Conservation (phyloP, 208 protist genomes). For the Leishmania aethiopica region DNA sequence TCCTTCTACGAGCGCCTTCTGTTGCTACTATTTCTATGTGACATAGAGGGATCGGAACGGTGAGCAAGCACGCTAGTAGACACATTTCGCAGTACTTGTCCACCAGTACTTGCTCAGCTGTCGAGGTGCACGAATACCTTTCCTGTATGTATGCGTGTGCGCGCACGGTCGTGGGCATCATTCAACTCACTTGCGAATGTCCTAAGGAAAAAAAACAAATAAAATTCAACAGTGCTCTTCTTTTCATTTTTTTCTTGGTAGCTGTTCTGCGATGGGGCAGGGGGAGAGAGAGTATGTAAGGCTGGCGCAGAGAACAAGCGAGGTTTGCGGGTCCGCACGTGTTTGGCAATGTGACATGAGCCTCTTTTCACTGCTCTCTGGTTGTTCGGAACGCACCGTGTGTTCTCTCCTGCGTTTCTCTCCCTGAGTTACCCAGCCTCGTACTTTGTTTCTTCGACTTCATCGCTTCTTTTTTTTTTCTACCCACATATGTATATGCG, state of each 20-base stretch:
- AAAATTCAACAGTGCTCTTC: not conserved
- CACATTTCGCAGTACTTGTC: not conserved
- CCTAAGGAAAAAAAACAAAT: not conserved
- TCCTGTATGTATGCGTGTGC: not conserved
- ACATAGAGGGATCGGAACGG: not conserved
- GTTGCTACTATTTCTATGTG: not conserved
- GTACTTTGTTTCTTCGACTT: slow-evolving; percentile 15
- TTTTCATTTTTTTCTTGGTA: not conserved
- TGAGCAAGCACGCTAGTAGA: not conserved
- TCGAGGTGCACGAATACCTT: not conserved
- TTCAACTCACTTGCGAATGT: not conserved
- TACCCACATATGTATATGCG: not conserved
- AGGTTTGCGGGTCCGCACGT: not conserved
- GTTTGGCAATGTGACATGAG: not conserved
- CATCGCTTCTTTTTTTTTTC: slow-evolving; percentile 4
- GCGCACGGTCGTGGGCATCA: not conserved
- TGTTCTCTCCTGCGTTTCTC: not conserved
- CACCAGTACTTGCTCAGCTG: not conserved
- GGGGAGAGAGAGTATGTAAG: not conserved
- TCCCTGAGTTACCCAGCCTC: not conserved
- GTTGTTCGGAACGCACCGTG: not conserved
- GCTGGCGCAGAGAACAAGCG: not conserved
- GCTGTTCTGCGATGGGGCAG: not conserved
- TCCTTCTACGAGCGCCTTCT: not conserved
- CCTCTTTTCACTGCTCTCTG: not conserved